A percentile compares a stretch with the other conserved stretches of the same genome.
These are phyloP conservation scores for Pezicula radicicola DNA, from an alignment of 2,329 filamentous ascomycete genomes.

Conservation along the genomic window DNA sequence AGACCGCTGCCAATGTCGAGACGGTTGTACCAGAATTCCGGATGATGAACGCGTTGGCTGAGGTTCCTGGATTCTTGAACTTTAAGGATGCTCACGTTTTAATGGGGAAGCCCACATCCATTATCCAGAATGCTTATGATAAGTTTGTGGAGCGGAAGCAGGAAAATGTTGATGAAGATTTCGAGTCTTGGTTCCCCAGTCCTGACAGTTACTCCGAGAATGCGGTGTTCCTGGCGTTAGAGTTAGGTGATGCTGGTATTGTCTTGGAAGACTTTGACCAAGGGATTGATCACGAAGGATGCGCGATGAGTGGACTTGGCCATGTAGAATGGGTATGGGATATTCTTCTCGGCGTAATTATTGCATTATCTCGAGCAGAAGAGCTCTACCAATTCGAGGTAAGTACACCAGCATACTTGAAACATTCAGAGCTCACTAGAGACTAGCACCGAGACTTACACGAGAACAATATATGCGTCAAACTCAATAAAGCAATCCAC, in stretches of 20 bases:
- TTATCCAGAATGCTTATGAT: slow-evolving; percentile 58
- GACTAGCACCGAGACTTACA: slow-evolving; percentile 61
- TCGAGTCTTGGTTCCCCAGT: slow-evolving; percentile 57
- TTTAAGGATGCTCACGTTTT: slow-evolving; percentile 65
- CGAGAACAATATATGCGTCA: slow-evolving; percentile 61
- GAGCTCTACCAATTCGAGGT: slow-evolving; percentile 59
- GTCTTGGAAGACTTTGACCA: slow-evolving; percentile 54
- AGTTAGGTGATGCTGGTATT: slow-evolving; percentile 59
- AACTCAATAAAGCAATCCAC: not conserved
- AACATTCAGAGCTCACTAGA: not conserved
- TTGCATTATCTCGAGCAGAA: slow-evolving; percentile 59
- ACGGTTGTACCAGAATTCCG: slow-evolving; percentile 57
- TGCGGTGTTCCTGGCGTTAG: slow-evolving; percentile 58
- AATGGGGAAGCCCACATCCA: slow-evolving; percentile 49
- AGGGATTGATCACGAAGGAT: not conserved
- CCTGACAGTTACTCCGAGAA: slow-evolving; percentile 56
- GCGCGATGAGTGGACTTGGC: slow-evolving; percentile 26
- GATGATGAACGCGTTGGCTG: slow-evolving; percentile 62
- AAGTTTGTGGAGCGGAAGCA: slow-evolving; percentile 31
- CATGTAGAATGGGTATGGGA: slow-evolving; percentile 57
- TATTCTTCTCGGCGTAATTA: slow-evolving; percentile 56
- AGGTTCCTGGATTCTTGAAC: slow-evolving; percentile 62
- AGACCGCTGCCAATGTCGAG: slow-evolving; percentile 26
- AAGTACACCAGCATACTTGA: slow-evolving; percentile 10
- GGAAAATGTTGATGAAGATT: slow-evolving; percentile 39